A percentile compares a stretch with the other conserved stretches of the same genome.
These are phyloP conservation scores for Melanopsichium pennsylvanicum DNA, from an alignment of 1,284 basidiomycete genomes.

Conservation along the genomic window DNA sequence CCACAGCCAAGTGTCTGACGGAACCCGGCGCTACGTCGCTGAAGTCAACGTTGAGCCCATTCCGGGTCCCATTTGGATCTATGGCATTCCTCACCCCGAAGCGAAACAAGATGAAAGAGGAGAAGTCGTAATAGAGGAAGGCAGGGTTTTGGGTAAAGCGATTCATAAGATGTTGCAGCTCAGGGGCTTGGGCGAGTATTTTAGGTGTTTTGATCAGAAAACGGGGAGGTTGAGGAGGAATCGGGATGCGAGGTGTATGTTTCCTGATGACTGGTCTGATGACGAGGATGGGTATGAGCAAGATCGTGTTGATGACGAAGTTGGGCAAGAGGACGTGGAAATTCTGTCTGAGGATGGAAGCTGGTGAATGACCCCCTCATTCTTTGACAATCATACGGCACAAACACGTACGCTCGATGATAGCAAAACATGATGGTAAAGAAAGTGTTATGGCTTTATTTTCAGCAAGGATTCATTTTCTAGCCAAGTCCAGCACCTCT, in stretches of 20 bases:
- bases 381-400: no score
- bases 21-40: conserved; percentile 33
- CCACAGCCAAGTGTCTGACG: conserved; percentile 28
- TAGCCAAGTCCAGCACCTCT: conserved; percentile 38
- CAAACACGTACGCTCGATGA: not conserved
- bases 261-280: conserved; percentile 43
- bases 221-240: conserved; percentile 16
- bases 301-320: conserved; percentile 6
- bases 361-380: conserved; percentile 7
- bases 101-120: not conserved
- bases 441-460: no score
- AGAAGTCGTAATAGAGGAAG: conserved; percentile 10
- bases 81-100: no score
- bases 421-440: not conserved
- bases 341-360: conserved; percentile 17
- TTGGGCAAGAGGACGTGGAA: not conserved
- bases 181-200: conserved; percentile 23
- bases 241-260: conserved; percentile 8
- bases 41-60: conserved; percentile 35
- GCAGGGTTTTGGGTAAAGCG: not conserved
- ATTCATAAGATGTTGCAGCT: conserved; percentile 14
- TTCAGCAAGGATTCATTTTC: not conserved
- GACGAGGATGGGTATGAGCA: conserved; percentile 19
- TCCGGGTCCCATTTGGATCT: conserved; percentile 21
- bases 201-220: conserved; percentile 37